A percentile compares a stretch with the other conserved stretches of the same genome.
These are phyloP conservation scores for Kwoniella dendrophila DNA, from an alignment of 768 basidiomycete species.

Conservation along the genomic window DNA sequence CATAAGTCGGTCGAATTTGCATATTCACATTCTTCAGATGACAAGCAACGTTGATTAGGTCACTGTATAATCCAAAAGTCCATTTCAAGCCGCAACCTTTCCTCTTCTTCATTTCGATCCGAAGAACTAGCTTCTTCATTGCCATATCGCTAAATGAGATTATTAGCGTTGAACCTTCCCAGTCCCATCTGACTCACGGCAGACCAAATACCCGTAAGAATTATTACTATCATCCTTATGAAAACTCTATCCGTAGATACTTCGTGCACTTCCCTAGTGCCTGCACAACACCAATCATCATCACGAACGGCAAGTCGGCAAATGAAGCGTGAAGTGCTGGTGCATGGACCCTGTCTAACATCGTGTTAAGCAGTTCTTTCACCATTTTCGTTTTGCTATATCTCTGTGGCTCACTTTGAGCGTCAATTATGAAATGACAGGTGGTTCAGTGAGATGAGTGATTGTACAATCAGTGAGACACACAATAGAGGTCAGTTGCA, in stretches of 20 bases:
- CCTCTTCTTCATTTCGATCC: too few relatives aligned
- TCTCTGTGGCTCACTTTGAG: background rate
- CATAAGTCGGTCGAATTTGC: too few relatives aligned
- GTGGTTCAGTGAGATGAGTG: background rate
- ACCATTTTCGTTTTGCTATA: background rate
- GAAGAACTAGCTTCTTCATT: too few relatives aligned
- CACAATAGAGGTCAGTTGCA: too few relatives aligned
- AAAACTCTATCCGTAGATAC: constrained; percentile 8
- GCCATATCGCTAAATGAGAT: too few relatives aligned
- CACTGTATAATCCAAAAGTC: too few relatives aligned
- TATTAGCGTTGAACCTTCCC: too few relatives aligned
- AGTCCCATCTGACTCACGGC: constrained; percentile 5
- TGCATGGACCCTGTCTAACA: background rate
- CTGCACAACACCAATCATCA: constrained; percentile 22
- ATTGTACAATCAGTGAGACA: too few relatives aligned
- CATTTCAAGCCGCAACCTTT: too few relatives aligned
- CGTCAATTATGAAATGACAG: background rate
- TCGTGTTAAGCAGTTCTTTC: background rate
- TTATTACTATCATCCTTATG: constrained; percentile 1
- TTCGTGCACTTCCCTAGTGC: constrained; percentile 10
- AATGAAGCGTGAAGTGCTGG: background rate
- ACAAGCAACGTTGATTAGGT: too few relatives aligned
- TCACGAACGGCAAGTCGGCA: constrained; percentile 26
- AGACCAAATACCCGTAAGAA: background rate
- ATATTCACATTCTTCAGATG: too few relatives aligned